Percentiles rank a stretch among this genome's conserved stretches.
Evolutionary conservation across 2,329 filamentous ascomycete genomes (phyloP).

Genomic region (Colletotrichum shisoi): DNA sequence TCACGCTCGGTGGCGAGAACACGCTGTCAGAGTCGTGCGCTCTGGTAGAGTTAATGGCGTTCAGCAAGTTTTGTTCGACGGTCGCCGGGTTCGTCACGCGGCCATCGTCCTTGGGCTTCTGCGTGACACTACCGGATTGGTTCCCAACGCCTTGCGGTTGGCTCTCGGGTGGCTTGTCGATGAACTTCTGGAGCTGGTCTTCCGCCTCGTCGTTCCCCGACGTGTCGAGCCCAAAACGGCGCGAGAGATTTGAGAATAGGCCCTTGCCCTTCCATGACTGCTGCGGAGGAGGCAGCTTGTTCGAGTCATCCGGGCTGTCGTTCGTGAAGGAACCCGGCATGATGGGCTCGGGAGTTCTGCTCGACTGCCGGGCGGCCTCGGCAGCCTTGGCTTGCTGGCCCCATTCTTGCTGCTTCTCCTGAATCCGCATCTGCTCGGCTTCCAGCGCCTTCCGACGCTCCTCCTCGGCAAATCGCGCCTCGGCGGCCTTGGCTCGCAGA

Average conservation of each 20-base stretch:
- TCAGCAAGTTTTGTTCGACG: constrained; percentile 75
- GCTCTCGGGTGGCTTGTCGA: constrained; percentile 47
- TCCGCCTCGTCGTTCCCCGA: constrained; percentile 54
- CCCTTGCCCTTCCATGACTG: constrained; percentile 58
- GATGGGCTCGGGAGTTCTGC: constrained; percentile 53
- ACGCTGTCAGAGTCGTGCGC: constrained; percentile 76
- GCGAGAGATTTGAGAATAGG: constrained; percentile 73
- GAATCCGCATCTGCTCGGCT: constrained; percentile 73
- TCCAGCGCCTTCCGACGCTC: constrained; percentile 77
- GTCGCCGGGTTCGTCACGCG: constrained; percentile 67
- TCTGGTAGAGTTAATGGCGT: constrained; percentile 79
- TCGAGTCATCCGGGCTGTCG: constrained; percentile 66
- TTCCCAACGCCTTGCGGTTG: constrained; percentile 24
- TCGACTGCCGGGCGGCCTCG: constrained; percentile 51
- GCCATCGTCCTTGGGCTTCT: constrained; percentile 53
- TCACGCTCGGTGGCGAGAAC: constrained; percentile 76
- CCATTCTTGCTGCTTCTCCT: constrained; percentile 62
- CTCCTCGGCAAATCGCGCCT: constrained; percentile 86
- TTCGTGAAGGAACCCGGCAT: constrained; percentile 79
- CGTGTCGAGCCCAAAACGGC: constrained; percentile 72
- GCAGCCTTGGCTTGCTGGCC: constrained; percentile 53
- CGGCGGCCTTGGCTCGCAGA: constrained; percentile 83
- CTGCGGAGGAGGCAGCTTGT: constrained; percentile 44
- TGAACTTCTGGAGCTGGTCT: constrained; percentile 56
- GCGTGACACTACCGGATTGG: constrained; percentile 29